Percentiles rank a stretch among this genome's conserved stretches.
These are phyloP conservation scores for Calonectria henricotiae DNA, from an alignment of 2,329 filamentous ascomycete species.

Conservation along the genomic window DNA sequence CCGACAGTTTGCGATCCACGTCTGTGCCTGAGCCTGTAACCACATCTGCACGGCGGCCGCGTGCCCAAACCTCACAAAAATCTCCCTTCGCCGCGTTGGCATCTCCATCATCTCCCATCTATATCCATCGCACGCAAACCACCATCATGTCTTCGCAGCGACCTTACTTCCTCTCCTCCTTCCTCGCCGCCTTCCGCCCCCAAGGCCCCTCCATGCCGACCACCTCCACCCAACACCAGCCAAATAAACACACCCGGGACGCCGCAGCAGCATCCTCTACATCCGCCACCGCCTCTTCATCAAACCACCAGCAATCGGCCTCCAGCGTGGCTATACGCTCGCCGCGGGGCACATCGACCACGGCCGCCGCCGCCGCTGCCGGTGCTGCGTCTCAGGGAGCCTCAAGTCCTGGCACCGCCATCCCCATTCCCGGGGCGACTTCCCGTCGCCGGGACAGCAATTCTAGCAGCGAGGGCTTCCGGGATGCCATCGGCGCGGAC, in stretches of 20 bases:
- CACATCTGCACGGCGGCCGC: constrained; percentile 15
- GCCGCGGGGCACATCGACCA: constrained; percentile 44
- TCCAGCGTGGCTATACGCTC: constrained; percentile 55
- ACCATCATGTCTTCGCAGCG: constrained; percentile 68
- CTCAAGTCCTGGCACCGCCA: constrained; percentile 51
- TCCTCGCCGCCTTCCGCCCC: constrained; percentile 70
- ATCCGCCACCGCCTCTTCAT: constrained; percentile 44
- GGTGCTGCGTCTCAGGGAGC: constrained; percentile 34
- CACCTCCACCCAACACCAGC: constrained; percentile 55
- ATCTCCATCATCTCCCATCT: background rate
- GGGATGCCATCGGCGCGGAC: constrained; percentile 80
- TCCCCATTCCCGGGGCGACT: constrained; percentile 60
- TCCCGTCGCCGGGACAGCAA: constrained; percentile 78
- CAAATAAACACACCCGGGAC: constrained; percentile 59
- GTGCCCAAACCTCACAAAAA: constrained; percentile 8
- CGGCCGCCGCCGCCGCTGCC: constrained; percentile 38
- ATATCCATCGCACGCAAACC: background rate
- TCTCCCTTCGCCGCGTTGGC: constrained; percentile 9
- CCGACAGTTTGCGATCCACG: constrained; percentile 7
- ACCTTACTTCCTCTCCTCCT: constrained; percentile 72
- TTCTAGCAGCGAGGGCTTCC: constrained; percentile 82
- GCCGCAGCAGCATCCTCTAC: constrained; percentile 51
- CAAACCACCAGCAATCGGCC: constrained; percentile 50
- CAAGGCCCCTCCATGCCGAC: constrained; percentile 60
- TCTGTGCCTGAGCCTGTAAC: constrained; percentile 2